phyloP scores from a whole-genome alignment of 2,329 filamentous ascomycete species.

The Fusarium illudens region DNA sequence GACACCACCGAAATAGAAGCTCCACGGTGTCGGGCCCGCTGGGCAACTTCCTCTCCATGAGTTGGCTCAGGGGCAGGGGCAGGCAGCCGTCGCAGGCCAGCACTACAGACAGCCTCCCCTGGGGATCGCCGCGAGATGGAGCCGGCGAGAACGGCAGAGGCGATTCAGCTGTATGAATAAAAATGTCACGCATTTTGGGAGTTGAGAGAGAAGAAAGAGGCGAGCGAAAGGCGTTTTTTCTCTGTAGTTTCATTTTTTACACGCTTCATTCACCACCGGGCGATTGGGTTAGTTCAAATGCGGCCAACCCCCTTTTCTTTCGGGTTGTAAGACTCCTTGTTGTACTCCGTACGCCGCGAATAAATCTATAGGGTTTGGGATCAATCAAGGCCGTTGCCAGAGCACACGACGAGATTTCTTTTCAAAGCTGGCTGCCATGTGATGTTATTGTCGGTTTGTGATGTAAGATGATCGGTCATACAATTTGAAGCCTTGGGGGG shows the following conservation, averaged over 20 bases:
- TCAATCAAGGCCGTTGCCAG: slow-evolving; percentile 8
- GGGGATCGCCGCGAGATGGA: slow-evolving; percentile 34
- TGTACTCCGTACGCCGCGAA: not conserved
- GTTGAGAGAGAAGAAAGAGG: slow-evolving; percentile 27
- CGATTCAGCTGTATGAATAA: slow-evolving; percentile 49
- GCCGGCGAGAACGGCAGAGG: slow-evolving; percentile 20
- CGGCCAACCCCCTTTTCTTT: not conserved
- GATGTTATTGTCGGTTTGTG: not conserved
- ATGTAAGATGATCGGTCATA: not conserved
- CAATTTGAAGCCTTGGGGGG: not conserved
- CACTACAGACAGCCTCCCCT: slow-evolving; percentile 31
- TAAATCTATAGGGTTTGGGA: slow-evolving; percentile 13
- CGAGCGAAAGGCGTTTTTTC: slow-evolving; percentile 30
- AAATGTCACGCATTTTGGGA: slow-evolving; percentile 16
- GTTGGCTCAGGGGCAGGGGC: slow-evolving; percentile 58
- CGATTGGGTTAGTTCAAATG: slow-evolving; percentile 14
- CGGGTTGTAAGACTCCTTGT: slow-evolving; percentile 3
- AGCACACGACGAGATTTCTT: not conserved
- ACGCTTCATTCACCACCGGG: not conserved
- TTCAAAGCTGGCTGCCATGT: not conserved
- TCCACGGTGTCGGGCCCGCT: slow-evolving; percentile 59
- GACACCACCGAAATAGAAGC: slow-evolving; percentile 50
- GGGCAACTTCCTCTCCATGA: slow-evolving; percentile 62
- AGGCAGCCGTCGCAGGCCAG: slow-evolving; percentile 35
- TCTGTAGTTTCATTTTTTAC: not conserved